Percentiles rank a stretch among this genome's conserved stretches.
Evolutionary conservation across 352 stramenopile species (phyloP).

Genomic region (Phytophthora pseudosyringae): DNA sequence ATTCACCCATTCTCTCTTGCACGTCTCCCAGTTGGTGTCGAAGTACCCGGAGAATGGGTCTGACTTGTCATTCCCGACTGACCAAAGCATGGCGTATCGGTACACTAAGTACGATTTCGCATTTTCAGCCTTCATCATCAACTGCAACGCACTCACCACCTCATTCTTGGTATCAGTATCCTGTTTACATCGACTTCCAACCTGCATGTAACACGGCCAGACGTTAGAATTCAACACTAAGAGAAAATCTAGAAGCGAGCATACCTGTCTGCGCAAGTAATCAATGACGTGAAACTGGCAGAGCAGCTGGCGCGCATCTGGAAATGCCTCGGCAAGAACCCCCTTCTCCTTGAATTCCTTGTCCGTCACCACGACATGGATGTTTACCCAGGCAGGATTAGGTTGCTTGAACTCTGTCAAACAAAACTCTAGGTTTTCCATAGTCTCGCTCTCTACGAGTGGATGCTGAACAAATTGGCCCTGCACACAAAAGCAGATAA

Average conservation of each 20-base stretch:
- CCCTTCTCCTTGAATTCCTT: conserved; percentile 24
- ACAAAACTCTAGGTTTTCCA: conserved; percentile 10
- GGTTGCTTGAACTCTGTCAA: conserved; percentile 15
- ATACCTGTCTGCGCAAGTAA: conserved; percentile 11
- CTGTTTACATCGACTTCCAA: neutral
- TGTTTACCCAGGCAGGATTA: conserved; percentile 16
- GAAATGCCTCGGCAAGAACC: conserved; percentile 13
- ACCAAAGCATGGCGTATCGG: neutral
- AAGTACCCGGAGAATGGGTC: conserved; percentile 21
- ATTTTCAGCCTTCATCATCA: conserved; percentile 20
- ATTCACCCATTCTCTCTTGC: neutral
- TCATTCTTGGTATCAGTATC: neutral
- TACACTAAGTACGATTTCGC: neutral
- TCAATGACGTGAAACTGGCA: conserved; percentile 22
- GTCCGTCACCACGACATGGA: conserved; percentile 17
- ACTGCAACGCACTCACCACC: neutral
- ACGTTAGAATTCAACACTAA: too few relatives aligned
- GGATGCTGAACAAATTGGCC: neutral
- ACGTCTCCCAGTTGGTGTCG: conserved; percentile 10
- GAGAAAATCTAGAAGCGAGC: neutral
- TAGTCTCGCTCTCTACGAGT: too few relatives aligned
- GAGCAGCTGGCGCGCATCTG: conserved; percentile 9
- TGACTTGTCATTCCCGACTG: conserved; percentile 5
- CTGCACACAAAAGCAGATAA: too few relatives aligned
- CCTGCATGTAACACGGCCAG: conserved; percentile 4